phyloP scores from a whole-genome alignment of 129 eudicot species.

The Smallanthus sonchifolius region DNA sequence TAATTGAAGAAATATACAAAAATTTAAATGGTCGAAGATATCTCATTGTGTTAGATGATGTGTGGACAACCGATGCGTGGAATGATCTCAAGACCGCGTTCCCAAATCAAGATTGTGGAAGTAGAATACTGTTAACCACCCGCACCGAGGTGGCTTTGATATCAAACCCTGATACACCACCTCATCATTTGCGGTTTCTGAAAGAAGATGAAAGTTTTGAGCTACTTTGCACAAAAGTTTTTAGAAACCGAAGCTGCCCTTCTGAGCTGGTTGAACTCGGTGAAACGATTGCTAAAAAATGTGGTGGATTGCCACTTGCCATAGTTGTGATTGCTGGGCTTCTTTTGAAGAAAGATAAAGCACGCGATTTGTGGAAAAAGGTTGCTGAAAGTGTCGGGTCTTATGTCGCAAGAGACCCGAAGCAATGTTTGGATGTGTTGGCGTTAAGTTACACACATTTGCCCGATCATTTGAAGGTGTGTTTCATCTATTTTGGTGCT shows the following conservation, averaged over 20 bases:
- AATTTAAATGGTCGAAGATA: constrained; percentile 30
- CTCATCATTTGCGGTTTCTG: constrained; percentile 31
- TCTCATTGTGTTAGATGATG: constrained; percentile 56
- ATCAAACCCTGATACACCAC: constrained; percentile 27
- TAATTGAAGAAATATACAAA: constrained; percentile 30
- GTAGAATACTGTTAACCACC: constrained; percentile 49
- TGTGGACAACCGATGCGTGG: constrained; percentile 49
- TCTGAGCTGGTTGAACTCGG: constrained; percentile 29
- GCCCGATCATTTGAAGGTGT: constrained; percentile 45
- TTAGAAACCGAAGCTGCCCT: constrained; percentile 25
- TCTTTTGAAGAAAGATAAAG: constrained; percentile 36
- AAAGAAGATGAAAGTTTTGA: constrained; percentile 34
- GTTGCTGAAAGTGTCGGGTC: constrained; percentile 46
- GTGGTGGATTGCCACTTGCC: constrained; percentile 44
- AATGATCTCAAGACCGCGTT: constrained; percentile 36
- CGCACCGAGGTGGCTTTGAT: constrained; percentile 40
- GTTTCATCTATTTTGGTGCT: constrained; percentile 46
- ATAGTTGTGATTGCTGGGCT: constrained; percentile 46
- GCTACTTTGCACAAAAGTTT: constrained; percentile 31
- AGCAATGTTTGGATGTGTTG: constrained; percentile 35
- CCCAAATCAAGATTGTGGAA: constrained; percentile 30
- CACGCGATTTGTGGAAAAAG: constrained; percentile 37
- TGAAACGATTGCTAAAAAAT: constrained; percentile 28
- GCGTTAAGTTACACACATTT: constrained; percentile 34
- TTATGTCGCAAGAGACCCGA: constrained; percentile 45